Base-by-base conservation (phyloP, 2,329 filamentous ascomycete genomes). In the Lachnellula suecica region DNA sequence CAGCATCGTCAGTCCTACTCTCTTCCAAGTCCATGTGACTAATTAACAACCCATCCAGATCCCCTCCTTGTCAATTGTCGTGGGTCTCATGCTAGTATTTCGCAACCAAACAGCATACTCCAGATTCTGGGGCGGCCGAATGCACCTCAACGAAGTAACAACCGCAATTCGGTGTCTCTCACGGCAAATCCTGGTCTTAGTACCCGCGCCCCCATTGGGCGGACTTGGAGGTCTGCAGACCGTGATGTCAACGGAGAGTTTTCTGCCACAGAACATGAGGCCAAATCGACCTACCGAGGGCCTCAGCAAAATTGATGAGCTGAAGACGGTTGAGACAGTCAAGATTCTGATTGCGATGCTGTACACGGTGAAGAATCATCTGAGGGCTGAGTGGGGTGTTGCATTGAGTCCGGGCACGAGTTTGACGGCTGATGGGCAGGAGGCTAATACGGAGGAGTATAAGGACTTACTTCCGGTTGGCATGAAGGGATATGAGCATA, bases 51-150 rank as follows among this genome's bases (percentile, higher is more conserved):
- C 19, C 7, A 31, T 23, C 3, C 56, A 78, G 75, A 78, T 86
- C 41, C 83, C 83, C 2, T 81, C 77, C 13, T 71, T 87, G 2
- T 83, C 79, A 29, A 87, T 87, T 51, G 83, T 87, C 46, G 83
- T 87, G 2, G 83, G 83, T 61, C 67, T 87, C 37, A 85, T 87
- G 77, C 79, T 87, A 51, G 83, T 87, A 24, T 86, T 87, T 70
- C 77, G 83, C 34, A 86, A 87, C 60, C 75, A 79, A 58, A 85
- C 82, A 3, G 63, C 62, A 6, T 66, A 59, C 27, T 61, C 59
- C 10, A 44, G 57, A 38, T 57, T 84, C 71, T 86, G 83, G 83
- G 78, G 78, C 3, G 81, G 80, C 4, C 71, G 81, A 40, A 79
- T 78, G 58, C 76, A 80, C 57, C 74, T 86, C 49, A 81, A 74